phyloP scores from a whole-genome alignment of 352 stramenopile genomes.

The Pythium insidiosum region DNA sequence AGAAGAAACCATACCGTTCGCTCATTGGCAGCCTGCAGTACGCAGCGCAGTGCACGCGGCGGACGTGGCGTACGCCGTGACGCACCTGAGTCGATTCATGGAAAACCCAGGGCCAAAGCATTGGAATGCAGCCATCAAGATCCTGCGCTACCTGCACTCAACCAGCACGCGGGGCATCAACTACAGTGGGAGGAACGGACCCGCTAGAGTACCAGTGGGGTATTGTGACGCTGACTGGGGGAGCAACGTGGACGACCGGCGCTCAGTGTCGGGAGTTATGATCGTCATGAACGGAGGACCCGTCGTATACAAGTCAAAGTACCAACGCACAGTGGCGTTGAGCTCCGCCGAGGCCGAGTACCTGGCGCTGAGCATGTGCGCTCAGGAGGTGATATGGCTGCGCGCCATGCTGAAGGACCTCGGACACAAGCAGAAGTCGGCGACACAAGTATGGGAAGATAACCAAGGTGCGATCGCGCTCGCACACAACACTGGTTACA shows the following conservation, averaged over 20 bases:
- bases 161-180: not conserved
- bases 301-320: too few species aligned
- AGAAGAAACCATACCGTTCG: slow-evolving; percentile 1
- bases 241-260: slow-evolving; percentile 2
- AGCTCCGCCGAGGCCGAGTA: too few species aligned
- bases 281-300: slow-evolving; percentile 10
- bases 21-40: slow-evolving; percentile 3
- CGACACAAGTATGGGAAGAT: too few species aligned
- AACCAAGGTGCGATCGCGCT: slow-evolving; percentile 12
- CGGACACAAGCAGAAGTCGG: too few species aligned
- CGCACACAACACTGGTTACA: slow-evolving; percentile 3
- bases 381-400: too few species aligned
- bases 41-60: not conserved
- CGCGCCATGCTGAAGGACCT: too few species aligned
- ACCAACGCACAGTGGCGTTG: too few species aligned
- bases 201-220: not conserved
- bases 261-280: slow-evolving; percentile 5
- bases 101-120: slow-evolving; percentile 8
- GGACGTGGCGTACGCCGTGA: slow-evolving; percentile 3
- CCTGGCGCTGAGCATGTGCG: too few species aligned
- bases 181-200: not conserved
- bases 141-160: slow-evolving; percentile 1
- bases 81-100: slow-evolving; percentile 7
- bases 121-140: slow-evolving; percentile 3
- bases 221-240: slow-evolving; percentile 6